A percentile compares a stretch with the other conserved stretches of the same genome.
Evolutionary conservation across 768 basidiomycete species (phyloP).

Genomic region (Phylloporus arenicola): DNA sequence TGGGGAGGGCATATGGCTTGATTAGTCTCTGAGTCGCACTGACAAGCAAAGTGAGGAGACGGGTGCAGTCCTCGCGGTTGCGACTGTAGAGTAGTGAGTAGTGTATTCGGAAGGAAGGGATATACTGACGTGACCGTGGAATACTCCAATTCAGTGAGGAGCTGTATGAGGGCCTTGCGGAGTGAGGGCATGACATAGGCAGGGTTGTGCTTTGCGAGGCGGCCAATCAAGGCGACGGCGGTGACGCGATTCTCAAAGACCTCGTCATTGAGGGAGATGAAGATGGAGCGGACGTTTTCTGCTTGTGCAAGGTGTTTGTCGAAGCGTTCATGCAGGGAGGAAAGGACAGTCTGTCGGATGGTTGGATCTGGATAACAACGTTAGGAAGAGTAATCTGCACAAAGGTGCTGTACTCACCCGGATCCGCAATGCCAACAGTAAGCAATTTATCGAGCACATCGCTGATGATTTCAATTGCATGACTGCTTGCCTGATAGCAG

Average conservation of each 20-base stretch:
- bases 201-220: slow-evolving; percentile 91
- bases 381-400: slow-evolving; percentile 4
- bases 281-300: slow-evolving; percentile 95
- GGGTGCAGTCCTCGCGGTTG: slow-evolving; percentile 87
- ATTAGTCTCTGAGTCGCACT: slow-evolving; percentile 90
- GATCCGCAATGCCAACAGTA: slow-evolving; percentile 93
- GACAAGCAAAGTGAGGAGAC: slow-evolving; percentile 82
- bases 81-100: slow-evolving; percentile 43
- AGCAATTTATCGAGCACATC: slow-evolving; percentile 96
- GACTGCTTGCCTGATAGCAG: slow-evolving; percentile 90
- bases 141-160: slow-evolving; percentile 95
- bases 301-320: slow-evolving; percentile 97
- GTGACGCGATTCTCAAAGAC: slow-evolving; percentile 88
- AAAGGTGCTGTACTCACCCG: slow-evolving; percentile 48
- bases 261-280: slow-evolving; percentile 97
- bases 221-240: slow-evolving; percentile 88
- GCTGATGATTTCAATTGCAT: slow-evolving; percentile 94
- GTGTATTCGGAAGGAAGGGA: neutral
- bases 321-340: slow-evolving; percentile 85
- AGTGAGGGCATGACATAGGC: slow-evolving; percentile 98
- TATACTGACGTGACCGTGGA: slow-evolving; percentile 75
- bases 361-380: slow-evolving; percentile 45
- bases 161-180: slow-evolving; percentile 90
- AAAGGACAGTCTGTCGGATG: slow-evolving; percentile 83
- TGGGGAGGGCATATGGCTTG: slow-evolving; percentile 91